These are phyloP conservation scores for Suillus paluster DNA, from an alignment of 768 basidiomycete genomes.

Conservation along the genomic window DNA sequence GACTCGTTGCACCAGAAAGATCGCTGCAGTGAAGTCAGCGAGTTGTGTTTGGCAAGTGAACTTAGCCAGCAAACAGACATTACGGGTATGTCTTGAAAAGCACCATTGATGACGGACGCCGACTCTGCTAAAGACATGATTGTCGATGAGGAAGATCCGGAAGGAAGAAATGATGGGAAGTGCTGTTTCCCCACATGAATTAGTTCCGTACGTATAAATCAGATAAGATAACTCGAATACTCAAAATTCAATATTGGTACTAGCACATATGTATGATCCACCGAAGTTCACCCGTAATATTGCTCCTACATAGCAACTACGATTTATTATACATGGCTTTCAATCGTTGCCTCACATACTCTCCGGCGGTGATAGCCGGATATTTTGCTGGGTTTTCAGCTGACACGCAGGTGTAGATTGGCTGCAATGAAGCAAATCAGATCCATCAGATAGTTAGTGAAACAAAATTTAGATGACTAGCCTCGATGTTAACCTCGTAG, in stretches of 20 bases:
- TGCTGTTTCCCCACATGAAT: conserved; percentile 55
- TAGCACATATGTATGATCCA: neutral
- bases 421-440: conserved; percentile 21
- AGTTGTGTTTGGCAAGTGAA: neutral
- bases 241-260: too few relatives aligned
- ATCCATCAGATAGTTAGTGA: neutral
- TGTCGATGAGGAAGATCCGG: conserved; percentile 35
- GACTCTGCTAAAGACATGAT: conserved; percentile 26
- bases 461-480: conserved; percentile 31
- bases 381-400: conserved; percentile 66
- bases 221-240: neutral
- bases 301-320: conserved; percentile 44
- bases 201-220: neutral
- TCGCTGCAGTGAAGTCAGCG: conserved; percentile 40
- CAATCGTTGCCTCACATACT: conserved; percentile 80
- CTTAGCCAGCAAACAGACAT: conserved; percentile 20
- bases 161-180: conserved; percentile 45
- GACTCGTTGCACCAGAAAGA: conserved; percentile 42
- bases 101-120: conserved; percentile 20
- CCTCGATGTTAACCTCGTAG: conserved; percentile 79
- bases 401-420: conserved; percentile 54
- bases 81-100: conserved; percentile 29
- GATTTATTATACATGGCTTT: conserved; percentile 71
- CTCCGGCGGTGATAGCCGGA: conserved; percentile 77
- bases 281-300: conserved; percentile 11